Evolutionary conservation across 139 green algal genomes (phyloP), one percentile per base, ranked within the genome.

Genomic region (Ettlia oleoabundans): DNA sequence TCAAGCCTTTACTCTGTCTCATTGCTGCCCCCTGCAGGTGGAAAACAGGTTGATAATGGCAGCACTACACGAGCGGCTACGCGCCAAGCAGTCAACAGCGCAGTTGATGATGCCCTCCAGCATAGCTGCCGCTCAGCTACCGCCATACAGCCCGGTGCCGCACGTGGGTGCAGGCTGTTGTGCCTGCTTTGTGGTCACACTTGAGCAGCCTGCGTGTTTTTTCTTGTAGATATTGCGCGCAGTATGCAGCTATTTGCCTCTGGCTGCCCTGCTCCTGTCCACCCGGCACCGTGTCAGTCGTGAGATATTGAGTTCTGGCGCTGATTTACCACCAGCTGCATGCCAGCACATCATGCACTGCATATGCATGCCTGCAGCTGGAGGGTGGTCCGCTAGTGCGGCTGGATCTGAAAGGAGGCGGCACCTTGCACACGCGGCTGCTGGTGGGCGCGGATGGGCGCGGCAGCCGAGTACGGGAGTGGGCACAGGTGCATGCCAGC

Each of bases 391-490:
- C 70, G 1, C 76, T 84, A 35, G 76, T 72, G 4, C 40, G 33
- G n/a, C 21, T 87, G 42, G 32, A 63, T 2, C 53, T 90, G 7
- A 69, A 71, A 26, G 63, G 43, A 13, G 79, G 86, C 26, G 26
- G 52, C 43, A 68, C 28, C 19, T 21, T 88, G 28, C 58, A 63
- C 4, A 80, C 86, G 6, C 72, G 84, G 24, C 85, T 91, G 65
- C 88, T 98, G n/a, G 92, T 98, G 51, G 94, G 87, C 1, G 94
- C 94, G 4, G 94, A 98, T 76, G 94, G 93, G 1, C 86, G 83
- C 6, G 66, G 53, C 53, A 94, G 89, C 21, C 81, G 62, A 0
- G 77, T 94, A 33, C 85, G 93, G 40, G 15, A 71, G n/a, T 74
- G 42, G 77, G 87, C 91, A 30, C 91, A 90, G 10, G 83, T 95